phyloP scores from a whole-genome alignment of 2,329 filamentous ascomycete species.

The Chalaropsis thielavioides region DNA sequence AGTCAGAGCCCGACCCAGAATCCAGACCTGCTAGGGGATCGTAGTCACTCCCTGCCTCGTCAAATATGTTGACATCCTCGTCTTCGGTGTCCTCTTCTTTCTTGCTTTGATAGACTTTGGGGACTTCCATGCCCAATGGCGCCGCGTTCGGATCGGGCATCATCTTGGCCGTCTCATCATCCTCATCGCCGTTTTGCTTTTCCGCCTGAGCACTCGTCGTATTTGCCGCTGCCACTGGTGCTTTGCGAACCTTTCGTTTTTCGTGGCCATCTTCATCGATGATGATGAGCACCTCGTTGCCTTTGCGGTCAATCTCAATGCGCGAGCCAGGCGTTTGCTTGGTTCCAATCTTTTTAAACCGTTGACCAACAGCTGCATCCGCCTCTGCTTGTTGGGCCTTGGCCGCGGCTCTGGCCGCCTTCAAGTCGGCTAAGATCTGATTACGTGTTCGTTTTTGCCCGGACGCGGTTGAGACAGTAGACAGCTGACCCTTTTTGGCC shows the following conservation, averaged over 20 bases:
- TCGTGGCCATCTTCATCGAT: constrained; percentile 52
- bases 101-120: constrained; percentile 40
- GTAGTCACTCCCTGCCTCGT: constrained; percentile 51
- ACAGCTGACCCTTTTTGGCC: constrained; percentile 44
- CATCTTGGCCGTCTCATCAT: constrained; percentile 26
- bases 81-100: constrained; percentile 35
- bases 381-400: constrained; percentile 31
- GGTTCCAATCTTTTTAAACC: constrained; percentile 50
- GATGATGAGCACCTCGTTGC: constrained; percentile 49
- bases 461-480: constrained; percentile 35
- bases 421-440: constrained; percentile 53
- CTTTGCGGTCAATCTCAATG: constrained; percentile 46
- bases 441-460: constrained; percentile 50
- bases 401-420: constrained; percentile 46
- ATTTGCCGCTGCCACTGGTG: background rate
- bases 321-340: constrained; percentile 39
- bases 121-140: constrained; percentile 51
- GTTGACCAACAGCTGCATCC: constrained; percentile 39
- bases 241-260: constrained; percentile 44
- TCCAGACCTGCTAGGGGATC: constrained; percentile 48
- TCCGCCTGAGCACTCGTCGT: background rate
- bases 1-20: constrained; percentile 25
- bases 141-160: constrained; percentile 41
- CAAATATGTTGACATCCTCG: constrained; percentile 50
- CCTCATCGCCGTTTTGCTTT: constrained; percentile 27